phyloP scores from a whole-genome alignment of 331 rosid genomes.

The Cydonia oblonga region DNA sequence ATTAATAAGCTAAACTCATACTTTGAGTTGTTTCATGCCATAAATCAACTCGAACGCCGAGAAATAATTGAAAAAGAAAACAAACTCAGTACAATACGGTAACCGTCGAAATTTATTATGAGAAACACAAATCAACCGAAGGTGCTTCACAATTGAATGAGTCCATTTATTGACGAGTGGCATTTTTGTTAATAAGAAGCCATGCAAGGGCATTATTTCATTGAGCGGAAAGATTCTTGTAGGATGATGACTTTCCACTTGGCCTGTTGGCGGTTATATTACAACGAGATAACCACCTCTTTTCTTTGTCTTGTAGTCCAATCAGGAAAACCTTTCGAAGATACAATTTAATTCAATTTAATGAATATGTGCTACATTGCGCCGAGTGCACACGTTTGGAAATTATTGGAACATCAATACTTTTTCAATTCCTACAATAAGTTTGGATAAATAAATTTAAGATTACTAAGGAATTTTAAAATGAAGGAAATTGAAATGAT shows the following conservation, averaged over 20 bases:
- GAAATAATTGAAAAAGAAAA: no score
- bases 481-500: no score
- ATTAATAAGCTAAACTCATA: no score
- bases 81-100: no score
- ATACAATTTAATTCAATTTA: no score
- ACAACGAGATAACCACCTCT: background rate
- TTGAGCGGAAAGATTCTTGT: background rate
- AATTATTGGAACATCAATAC: background rate
- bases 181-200: background rate
- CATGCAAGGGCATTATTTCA: background rate
- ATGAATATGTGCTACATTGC: background rate
- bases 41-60: no score
- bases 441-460: no score
- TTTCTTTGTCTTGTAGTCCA: slow-evolving; percentile 1
- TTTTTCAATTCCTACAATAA: background rate
- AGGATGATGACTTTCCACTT: background rate
- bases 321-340: background rate
- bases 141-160: no score
- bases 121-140: no score
- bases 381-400: background rate
- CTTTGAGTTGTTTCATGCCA: no score
- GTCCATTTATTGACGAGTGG: background rate
- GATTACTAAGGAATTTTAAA: no score
- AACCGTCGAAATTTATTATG: background rate
- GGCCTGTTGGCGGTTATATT: background rate